These are phyloP conservation scores for Candida nanaspora DNA, from an alignment of 805 yeast genomes.

Conservation along the genomic window DNA sequence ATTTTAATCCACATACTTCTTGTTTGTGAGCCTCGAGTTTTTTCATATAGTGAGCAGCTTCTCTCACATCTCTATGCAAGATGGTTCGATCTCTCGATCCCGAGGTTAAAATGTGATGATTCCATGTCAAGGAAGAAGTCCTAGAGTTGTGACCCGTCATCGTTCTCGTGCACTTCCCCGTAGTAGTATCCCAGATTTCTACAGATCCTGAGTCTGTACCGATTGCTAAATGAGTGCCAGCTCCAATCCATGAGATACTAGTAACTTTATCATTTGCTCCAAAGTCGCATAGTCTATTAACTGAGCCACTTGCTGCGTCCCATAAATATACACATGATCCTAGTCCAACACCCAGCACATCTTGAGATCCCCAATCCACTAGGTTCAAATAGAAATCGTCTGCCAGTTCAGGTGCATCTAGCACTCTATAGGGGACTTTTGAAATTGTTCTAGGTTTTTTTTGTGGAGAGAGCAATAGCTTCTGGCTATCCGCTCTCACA, in stretches of 20 bases:
- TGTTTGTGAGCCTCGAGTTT: constrained; percentile 71
- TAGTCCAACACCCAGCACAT: constrained; percentile 82
- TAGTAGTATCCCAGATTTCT: constrained; percentile 90
- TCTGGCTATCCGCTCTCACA: constrained; percentile 82
- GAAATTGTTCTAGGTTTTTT: constrained; percentile 72
- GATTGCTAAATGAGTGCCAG: constrained; percentile 90
- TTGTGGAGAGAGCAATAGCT: constrained; percentile 71
- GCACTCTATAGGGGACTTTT: constrained; percentile 83
- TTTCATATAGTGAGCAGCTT: constrained; percentile 72
- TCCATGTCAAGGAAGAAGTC: constrained; percentile 90
- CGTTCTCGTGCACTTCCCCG: constrained; percentile 74
- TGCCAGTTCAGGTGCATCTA: constrained; percentile 92
- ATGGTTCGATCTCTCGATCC: constrained; percentile 85
- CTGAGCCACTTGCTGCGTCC: constrained; percentile 82
- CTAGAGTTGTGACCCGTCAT: constrained; percentile 88
- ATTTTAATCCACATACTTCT: constrained; percentile 92
- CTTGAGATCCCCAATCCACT: constrained; percentile 93
- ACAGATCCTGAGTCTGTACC: constrained; percentile 85
- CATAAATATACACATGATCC: constrained; percentile 85
- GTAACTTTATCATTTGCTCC: constrained; percentile 63
- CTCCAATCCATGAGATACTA: constrained; percentile 86
- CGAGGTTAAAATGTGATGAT: constrained; percentile 77
- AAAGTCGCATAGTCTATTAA: constrained; percentile 71
- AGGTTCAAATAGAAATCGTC: constrained; percentile 91
- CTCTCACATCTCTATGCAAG: constrained; percentile 85